Percentiles rank a stretch among this genome's conserved stretches.
Evolutionary conservation across 164 flowering plant species (phyloP).

Genomic region (Vitis labrusca): DNA sequence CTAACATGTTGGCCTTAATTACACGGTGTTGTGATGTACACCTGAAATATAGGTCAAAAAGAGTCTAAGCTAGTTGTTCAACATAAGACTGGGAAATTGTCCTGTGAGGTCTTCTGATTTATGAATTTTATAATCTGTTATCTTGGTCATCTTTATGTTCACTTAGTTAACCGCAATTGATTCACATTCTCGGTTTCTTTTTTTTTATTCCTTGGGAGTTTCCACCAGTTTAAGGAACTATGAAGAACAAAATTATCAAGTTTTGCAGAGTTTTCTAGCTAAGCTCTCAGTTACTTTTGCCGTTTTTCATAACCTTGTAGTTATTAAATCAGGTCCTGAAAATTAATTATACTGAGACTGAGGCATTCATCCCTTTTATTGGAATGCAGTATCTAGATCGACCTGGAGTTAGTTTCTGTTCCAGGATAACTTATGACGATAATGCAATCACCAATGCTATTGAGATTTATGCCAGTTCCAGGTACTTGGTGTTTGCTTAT

Average conservation of each 20-base stretch:
- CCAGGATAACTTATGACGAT: constrained; percentile 70
- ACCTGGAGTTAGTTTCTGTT: constrained; percentile 71
- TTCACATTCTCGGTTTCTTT: too few species aligned
- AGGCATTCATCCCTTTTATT: not conserved
- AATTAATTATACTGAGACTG: not conserved
- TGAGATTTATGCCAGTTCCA: constrained; percentile 50
- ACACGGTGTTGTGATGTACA: too few species aligned
- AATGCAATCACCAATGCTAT: constrained; percentile 80
- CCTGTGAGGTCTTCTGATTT: too few species aligned
- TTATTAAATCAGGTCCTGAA: not conserved
- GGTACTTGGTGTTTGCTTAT: constrained; percentile 4
- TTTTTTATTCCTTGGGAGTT: too few species aligned
- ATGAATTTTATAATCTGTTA: too few species aligned
- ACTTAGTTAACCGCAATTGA: too few species aligned
- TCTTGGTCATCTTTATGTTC: not conserved
- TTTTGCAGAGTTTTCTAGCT: not conserved
- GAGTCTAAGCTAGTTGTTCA: too few species aligned
- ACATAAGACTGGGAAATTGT: too few species aligned
- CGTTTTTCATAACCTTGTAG: not conserved
- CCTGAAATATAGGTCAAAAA: too few species aligned
- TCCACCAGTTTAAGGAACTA: too few species aligned
- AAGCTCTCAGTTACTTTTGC: not conserved
- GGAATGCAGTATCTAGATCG: constrained; percentile 56
- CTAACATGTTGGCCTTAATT: too few species aligned
- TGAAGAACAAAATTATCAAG: too few species aligned